Conservation (phyloP, 805 yeast species). For the Tetrapisispora taiwanensis region DNA sequence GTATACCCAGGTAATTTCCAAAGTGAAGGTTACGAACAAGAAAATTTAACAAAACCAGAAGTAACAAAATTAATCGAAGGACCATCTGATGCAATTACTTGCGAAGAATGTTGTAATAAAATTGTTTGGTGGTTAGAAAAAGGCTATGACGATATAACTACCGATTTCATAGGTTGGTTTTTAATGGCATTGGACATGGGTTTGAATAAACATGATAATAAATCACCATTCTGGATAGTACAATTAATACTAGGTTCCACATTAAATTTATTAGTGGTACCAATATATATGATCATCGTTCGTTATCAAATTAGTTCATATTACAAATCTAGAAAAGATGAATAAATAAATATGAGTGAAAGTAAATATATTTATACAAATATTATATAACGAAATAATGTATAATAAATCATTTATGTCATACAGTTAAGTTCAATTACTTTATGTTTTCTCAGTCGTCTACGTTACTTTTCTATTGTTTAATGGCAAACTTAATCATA, state of each 20-base stretch:
- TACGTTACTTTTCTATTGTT: neutral
- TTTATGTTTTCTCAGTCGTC: too few relatives aligned
- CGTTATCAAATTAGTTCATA: slow-evolving; percentile 42
- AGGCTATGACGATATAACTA: slow-evolving; percentile 67
- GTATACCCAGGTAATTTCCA: slow-evolving; percentile 83
- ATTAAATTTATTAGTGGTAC: slow-evolving; percentile 43
- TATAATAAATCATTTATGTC: neutral
- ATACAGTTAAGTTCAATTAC: too few relatives aligned
- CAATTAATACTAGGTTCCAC: slow-evolving; percentile 41
- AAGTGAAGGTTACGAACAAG: slow-evolving; percentile 79
- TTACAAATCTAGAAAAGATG: slow-evolving; percentile 30
- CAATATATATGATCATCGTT: slow-evolving; percentile 46
- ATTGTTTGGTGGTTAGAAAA: slow-evolving; percentile 44
- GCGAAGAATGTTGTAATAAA: slow-evolving; percentile 53
- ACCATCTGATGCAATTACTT: slow-evolving; percentile 57
- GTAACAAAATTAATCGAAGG: slow-evolving; percentile 83
- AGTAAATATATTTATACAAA: neutral
- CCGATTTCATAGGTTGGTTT: slow-evolving; percentile 81
- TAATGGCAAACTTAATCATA: neutral
- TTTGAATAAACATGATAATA: slow-evolving; percentile 40
- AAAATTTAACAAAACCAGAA: slow-evolving; percentile 74
- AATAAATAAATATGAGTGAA: neutral
- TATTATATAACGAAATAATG: neutral
- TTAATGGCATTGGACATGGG: slow-evolving; percentile 61
- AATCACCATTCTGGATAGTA: slow-evolving; percentile 42